Conservation (phyloP, 2,329 filamentous ascomycete species). For the Fusarium sp. region DNA sequence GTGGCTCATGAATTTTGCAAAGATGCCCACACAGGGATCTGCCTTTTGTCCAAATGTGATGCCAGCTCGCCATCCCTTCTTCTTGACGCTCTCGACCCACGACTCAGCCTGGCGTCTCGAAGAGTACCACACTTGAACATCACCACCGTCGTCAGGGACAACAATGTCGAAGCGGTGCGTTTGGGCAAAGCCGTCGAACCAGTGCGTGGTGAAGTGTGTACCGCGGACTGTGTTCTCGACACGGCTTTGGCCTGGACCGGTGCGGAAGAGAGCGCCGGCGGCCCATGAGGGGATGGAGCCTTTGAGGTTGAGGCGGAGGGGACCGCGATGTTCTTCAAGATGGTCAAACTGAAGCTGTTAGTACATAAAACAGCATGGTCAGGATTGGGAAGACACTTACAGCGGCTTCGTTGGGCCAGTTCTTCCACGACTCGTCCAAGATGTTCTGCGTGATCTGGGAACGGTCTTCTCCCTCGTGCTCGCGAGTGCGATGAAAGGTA, state of each 20-base stretch:
- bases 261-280: constrained; percentile 75
- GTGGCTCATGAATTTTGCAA: constrained; percentile 72
- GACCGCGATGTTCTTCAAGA: constrained; percentile 69
- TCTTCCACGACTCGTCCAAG: constrained; percentile 47
- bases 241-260: constrained; percentile 72
- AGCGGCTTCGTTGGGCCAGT: constrained; percentile 59
- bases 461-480: constrained; percentile 42
- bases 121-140: constrained; percentile 67
- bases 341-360: constrained; percentile 65
- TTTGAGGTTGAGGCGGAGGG: constrained; percentile 67
- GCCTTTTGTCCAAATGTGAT: constrained; percentile 74
- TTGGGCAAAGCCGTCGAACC: constrained; percentile 81
- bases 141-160: constrained; percentile 45
- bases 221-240: constrained; percentile 65
- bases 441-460: constrained; percentile 42
- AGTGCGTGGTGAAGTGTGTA: constrained; percentile 71
- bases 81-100: constrained; percentile 66
- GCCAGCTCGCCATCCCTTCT: constrained; percentile 62
- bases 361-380: background rate
- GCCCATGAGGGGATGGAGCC: constrained; percentile 75
- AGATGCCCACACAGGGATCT: constrained; percentile 77
- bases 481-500: constrained; percentile 41
- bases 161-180: constrained; percentile 76
- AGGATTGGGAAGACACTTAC: constrained; percentile 44
- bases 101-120: constrained; percentile 73